Base-by-base conservation (phyloP, 1,284 basidiomycete species). In the Papiliotrema fonsecae region DNA sequence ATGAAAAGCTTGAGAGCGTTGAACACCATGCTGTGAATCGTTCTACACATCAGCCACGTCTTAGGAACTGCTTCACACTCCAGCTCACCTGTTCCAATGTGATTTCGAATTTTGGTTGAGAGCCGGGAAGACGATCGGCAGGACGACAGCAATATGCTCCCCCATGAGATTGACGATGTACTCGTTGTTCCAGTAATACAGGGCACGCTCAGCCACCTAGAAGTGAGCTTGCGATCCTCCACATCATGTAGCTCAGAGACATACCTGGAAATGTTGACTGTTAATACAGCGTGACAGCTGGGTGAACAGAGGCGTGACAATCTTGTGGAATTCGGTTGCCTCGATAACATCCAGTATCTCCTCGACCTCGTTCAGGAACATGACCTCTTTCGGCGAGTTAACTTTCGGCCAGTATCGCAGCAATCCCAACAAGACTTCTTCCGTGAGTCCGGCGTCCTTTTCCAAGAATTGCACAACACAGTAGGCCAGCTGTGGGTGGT, bases 131-230 rank as follows among this genome's bases (percentile, higher is more conserved):
- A 99, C 93, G 64, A 99, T 89, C 2, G 96, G 96, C 38, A 99
- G 78, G 55, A 99, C 84, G 52, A 86, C 76, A 18, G 83, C 77
- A 58, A 98, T 81, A 69, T 98, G 97, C 69, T 97, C 92, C 72
- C 91, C 91, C 86, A 99, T 98, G 45, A 98, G 81, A 73, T 97
- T 98, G 65, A 99, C 90, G 60, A 98, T 93, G 75, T 98, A 99
- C 77, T 98, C 96, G 76, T 98, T 98, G 77, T 98, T 96, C 92
- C 92, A 97, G 73, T 94, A 96, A 62, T 94, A 81, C 51, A 96
- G 75, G 4, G 92, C 91, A 32, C 92, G 82, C 73, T 97, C 92
- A 14, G 92, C 92, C 21, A 97, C 92, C 75, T 77, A 60, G 10
- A 18, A 32, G 34, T 48, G 30, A 47, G 51, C 46, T 40, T 11